These are phyloP conservation scores for Coemansia brasiliensis DNA, from an alignment of 192 early-diverging fungal genomes.

Conservation along the genomic window DNA sequence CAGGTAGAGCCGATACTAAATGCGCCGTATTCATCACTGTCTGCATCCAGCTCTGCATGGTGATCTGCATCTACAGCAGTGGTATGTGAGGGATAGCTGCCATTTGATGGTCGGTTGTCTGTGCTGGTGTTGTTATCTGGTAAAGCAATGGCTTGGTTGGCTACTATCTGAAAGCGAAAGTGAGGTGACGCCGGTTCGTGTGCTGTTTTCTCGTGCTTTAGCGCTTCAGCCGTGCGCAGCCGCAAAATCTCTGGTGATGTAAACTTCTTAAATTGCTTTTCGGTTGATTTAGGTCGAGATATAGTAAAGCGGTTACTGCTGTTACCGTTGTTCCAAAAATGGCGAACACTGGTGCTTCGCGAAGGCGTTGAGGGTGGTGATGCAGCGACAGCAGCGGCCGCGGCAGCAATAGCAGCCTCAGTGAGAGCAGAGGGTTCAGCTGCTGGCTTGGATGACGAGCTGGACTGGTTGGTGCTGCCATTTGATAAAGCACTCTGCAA, in stretches of 20 bases:
- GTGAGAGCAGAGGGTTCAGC: no score
- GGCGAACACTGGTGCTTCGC: not conserved
- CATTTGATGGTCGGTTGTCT: slow-evolving; percentile 10
- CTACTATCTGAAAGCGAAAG: not conserved
- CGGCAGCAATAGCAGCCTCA: slow-evolving; percentile 10
- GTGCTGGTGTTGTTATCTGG: not conserved
- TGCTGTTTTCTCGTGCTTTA: slow-evolving; percentile 2
- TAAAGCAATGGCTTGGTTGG: not conserved
- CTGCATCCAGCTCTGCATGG: not conserved
- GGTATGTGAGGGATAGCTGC: slow-evolving; percentile 20
- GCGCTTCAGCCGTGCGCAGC: slow-evolving; percentile 9
- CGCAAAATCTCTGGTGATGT: slow-evolving; percentile 47
- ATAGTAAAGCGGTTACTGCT: slow-evolving; percentile 5
- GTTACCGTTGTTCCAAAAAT: slow-evolving; percentile 17
- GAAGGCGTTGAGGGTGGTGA: not conserved
- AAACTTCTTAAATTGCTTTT: slow-evolving; percentile 24
- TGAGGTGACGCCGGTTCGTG: slow-evolving; percentile 4
- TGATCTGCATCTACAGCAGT: slow-evolving; percentile 16
- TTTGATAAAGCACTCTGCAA: no score
- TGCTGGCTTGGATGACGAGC: not conserved
- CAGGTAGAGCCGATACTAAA: slow-evolving; percentile 23
- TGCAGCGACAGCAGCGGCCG: slow-evolving; percentile 4
- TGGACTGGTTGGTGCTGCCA: not conserved
- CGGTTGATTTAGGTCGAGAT: not conserved
- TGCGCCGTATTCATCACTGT: slow-evolving; percentile 14